phyloP scores from a whole-genome alignment of 352 stramenopile species.

The Phytophthora citrophthora region DNA sequence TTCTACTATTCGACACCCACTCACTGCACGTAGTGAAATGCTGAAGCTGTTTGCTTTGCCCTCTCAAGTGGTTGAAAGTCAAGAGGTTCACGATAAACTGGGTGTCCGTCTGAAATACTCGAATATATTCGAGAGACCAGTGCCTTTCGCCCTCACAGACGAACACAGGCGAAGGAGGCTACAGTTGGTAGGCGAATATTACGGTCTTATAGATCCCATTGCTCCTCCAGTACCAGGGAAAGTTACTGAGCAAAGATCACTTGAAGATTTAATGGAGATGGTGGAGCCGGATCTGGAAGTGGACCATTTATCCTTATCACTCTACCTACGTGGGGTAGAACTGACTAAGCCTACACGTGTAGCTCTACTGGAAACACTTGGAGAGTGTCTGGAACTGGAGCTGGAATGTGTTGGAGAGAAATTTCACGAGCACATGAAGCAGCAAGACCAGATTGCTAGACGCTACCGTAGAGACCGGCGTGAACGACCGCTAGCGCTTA shows the following conservation, averaged over 20 bases:
- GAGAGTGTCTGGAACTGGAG: slow-evolving; percentile 65
- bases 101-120: slow-evolving; percentile 56
- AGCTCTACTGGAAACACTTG: slow-evolving; percentile 61
- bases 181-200: slow-evolving; percentile 59
- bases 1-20: slow-evolving; percentile 12
- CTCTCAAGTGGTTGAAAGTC: slow-evolving; percentile 46
- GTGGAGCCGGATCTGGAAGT: slow-evolving; percentile 73
- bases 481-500: slow-evolving; percentile 40
- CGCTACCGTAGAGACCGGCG: slow-evolving; percentile 58
- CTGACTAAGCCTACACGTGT: slow-evolving; percentile 64
- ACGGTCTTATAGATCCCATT: slow-evolving; percentile 44
- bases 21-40: slow-evolving; percentile 72
- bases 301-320: slow-evolving; percentile 64
- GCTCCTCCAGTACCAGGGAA: slow-evolving; percentile 18
- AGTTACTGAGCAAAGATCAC: slow-evolving; percentile 13
- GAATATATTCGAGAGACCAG: slow-evolving; percentile 55
- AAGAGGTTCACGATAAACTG: slow-evolving; percentile 39
- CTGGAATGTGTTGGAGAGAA: slow-evolving; percentile 66
- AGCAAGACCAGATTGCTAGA: slow-evolving; percentile 62
- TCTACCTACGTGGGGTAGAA: slow-evolving; percentile 70
- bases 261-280: slow-evolving; percentile 56
- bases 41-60: slow-evolving; percentile 58
- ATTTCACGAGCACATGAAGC: slow-evolving; percentile 76
- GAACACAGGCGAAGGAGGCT: slow-evolving; percentile 53
- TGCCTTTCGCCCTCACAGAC: slow-evolving; percentile 40